Conservation (phyloP, 2,329 filamentous ascomycete species). For the Diaporthe sp. region DNA sequence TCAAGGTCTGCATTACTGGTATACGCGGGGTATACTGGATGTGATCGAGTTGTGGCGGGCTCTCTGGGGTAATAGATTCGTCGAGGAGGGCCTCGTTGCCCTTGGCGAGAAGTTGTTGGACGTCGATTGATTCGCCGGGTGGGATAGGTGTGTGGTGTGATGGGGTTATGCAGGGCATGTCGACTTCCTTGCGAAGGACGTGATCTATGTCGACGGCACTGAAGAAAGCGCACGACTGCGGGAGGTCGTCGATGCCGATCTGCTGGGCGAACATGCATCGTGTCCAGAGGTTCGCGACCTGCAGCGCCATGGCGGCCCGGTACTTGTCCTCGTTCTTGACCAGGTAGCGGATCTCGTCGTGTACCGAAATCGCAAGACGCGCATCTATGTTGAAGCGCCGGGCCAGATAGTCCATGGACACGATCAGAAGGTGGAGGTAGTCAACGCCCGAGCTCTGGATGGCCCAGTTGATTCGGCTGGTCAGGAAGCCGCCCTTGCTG, state of each 20-base stretch:
- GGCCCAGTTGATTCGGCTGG: constrained; percentile 98
- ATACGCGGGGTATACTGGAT: constrained; percentile 79
- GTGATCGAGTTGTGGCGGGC: constrained; percentile 69
- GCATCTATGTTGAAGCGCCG: constrained; percentile 88
- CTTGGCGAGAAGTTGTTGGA: constrained; percentile 81
- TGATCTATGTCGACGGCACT: constrained; percentile 95
- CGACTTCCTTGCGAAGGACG: constrained; percentile 96
- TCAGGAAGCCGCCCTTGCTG: constrained; percentile 91
- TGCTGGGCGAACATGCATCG: constrained; percentile 98
- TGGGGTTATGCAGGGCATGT: constrained; percentile 97
- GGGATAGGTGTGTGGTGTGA: constrained; percentile 84
- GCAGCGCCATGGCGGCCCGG: constrained; percentile 89
- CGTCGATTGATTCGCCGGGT: constrained; percentile 89
- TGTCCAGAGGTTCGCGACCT: constrained; percentile 96
- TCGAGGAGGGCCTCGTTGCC: constrained; percentile 79
- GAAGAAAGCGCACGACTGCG: constrained; percentile 95
- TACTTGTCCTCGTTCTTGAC: constrained; percentile 90
- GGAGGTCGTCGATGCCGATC: constrained; percentile 94
- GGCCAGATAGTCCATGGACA: constrained; percentile 94
- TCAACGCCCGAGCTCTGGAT: constrained; percentile 98
- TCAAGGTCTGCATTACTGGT: constrained; percentile 84
- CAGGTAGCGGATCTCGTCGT: constrained; percentile 97
- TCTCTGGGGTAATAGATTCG: constrained; percentile 69
- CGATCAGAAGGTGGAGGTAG: constrained; percentile 93
- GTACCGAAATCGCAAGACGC: constrained; percentile 91